A percentile compares a stretch with the other conserved stretches of the same genome.
phyloP scores from a whole-genome alignment of 495 filamentous ascomycete species.

The Cairneyella variabilis region DNA sequence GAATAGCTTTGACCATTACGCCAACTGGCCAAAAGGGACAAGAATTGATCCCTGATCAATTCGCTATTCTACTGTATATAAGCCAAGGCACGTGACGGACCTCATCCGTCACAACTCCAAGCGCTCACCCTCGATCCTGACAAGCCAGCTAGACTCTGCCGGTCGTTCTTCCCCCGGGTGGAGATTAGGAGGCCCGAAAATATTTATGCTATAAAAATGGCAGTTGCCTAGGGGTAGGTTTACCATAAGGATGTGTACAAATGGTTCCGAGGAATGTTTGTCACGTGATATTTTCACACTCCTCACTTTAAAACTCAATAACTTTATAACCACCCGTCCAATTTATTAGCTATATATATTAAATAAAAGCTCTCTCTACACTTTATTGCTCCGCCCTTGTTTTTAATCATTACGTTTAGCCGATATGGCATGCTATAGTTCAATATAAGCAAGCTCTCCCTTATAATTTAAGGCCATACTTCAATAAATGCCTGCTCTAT shows the following conservation, averaged over 20 bases:
- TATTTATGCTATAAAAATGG: too few relatives aligned
- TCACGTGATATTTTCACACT: too few relatives aligned
- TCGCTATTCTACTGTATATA: too few relatives aligned
- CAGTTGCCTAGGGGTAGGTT: too few relatives aligned
- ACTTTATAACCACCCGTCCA: not conserved
- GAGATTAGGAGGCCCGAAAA: too few relatives aligned
- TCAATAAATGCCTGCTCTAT: slow-evolving; percentile 4
- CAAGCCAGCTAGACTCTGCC: not conserved
- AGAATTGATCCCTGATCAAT: too few relatives aligned
- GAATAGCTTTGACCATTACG: too few relatives aligned
- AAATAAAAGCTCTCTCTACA: slow-evolving; percentile 5
- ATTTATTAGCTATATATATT: not conserved
- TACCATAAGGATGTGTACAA: too few relatives aligned
- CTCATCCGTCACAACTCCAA: too few relatives aligned
- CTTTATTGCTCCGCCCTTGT: not conserved
- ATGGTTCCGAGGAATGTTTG: too few relatives aligned
- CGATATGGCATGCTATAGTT: not conserved
- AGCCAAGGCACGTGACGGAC: too few relatives aligned
- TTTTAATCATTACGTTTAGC: not conserved
- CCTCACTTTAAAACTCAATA: not conserved
- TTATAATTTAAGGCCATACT: slow-evolving; percentile 2
- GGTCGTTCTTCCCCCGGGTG: slow-evolving; percentile 1
- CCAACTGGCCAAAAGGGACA: too few relatives aligned
- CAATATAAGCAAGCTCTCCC: not conserved
- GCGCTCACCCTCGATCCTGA: slow-evolving; percentile 1